Conservation (phyloP, 78 protist genomes). For the Planoprotostelium fungivorum region DNA sequence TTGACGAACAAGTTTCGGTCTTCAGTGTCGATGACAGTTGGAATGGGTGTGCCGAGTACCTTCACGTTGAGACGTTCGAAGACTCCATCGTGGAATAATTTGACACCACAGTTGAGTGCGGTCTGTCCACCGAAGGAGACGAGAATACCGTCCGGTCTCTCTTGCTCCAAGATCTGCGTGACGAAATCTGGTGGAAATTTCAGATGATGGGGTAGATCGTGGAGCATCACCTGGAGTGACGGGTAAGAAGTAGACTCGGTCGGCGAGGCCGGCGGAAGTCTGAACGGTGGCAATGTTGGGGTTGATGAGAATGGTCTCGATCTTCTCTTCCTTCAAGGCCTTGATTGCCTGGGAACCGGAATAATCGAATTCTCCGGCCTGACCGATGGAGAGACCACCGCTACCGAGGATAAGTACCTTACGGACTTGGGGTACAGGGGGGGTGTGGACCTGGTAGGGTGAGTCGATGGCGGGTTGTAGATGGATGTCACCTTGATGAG, state of each 20-base stretch:
- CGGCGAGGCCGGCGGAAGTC: slow-evolving; percentile 89
- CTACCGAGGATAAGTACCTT: slow-evolving; percentile 91
- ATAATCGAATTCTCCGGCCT: slow-evolving; percentile 99
- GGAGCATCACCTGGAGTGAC: too few species aligned
- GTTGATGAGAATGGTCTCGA: slow-evolving; percentile 90
- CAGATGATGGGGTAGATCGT: too few species aligned
- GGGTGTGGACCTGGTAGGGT: neutral
- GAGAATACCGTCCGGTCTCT: slow-evolving; percentile 92
- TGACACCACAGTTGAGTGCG: slow-evolving; percentile 94
- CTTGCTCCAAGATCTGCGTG: slow-evolving; percentile 77
- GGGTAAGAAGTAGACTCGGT: slow-evolving; percentile 93
- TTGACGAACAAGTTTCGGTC: slow-evolving; percentile 92
- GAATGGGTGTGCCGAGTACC: slow-evolving; percentile 92
- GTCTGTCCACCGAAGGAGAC: slow-evolving; percentile 97
- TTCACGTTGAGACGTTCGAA: slow-evolving; percentile 62
- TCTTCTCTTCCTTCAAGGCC: slow-evolving; percentile 92
- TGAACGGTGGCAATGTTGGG: slow-evolving; percentile 98
- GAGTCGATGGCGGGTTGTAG: neutral
- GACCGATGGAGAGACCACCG: slow-evolving; percentile 97
- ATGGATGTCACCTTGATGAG: neutral
- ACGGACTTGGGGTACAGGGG: neutral
- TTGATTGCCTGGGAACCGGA: slow-evolving; percentile 93
- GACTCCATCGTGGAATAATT: slow-evolving; percentile 68
- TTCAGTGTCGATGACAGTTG: slow-evolving; percentile 85
- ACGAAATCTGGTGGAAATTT: slow-evolving; percentile 86